Percentiles rank a stretch among this genome's conserved stretches.
Evolutionary conservation across 2,329 filamentous ascomycete species (phyloP).

Genomic region (Nothophaeocryptopus gaeumannii): DNA sequence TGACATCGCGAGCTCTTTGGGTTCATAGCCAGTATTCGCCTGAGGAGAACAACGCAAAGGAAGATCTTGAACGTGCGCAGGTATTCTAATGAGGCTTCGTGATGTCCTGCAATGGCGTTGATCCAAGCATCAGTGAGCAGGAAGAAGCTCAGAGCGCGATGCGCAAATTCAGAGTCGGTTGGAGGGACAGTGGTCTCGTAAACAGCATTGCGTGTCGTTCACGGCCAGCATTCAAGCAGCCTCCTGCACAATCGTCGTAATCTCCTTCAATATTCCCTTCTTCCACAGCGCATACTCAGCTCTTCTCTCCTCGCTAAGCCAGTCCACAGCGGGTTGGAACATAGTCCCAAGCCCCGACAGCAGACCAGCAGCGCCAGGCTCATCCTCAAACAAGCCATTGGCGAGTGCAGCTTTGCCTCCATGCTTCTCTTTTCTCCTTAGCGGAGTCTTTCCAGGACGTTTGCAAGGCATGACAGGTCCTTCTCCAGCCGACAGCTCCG

Average conservation of each 20-base stretch:
- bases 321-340: slow-evolving; percentile 73
- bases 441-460: slow-evolving; percentile 33
- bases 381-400: slow-evolving; percentile 18
- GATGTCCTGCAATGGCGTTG: no score
- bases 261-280: slow-evolving; percentile 55
- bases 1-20: no score
- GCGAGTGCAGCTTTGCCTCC: slow-evolving; percentile 19
- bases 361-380: slow-evolving; percentile 31
- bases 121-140: no score
- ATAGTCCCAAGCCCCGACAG: slow-evolving; percentile 59
- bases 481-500: slow-evolving; percentile 5
- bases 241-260: slow-evolving; percentile 37
- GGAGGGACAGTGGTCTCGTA: no score
- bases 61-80: no score
- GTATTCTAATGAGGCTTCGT: no score
- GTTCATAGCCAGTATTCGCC: no score
- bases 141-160: no score
- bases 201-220: no score
- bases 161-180: no score
- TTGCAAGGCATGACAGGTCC: slow-evolving; percentile 15
- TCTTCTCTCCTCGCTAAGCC: slow-evolving; percentile 62
- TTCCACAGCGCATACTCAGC: slow-evolving; percentile 66
- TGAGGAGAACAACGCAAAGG: no score
- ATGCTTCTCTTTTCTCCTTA: slow-evolving; percentile 36
- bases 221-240: no score